Conservation (phyloP, 139 green algal species). For the Chlorella sp. region DNA sequence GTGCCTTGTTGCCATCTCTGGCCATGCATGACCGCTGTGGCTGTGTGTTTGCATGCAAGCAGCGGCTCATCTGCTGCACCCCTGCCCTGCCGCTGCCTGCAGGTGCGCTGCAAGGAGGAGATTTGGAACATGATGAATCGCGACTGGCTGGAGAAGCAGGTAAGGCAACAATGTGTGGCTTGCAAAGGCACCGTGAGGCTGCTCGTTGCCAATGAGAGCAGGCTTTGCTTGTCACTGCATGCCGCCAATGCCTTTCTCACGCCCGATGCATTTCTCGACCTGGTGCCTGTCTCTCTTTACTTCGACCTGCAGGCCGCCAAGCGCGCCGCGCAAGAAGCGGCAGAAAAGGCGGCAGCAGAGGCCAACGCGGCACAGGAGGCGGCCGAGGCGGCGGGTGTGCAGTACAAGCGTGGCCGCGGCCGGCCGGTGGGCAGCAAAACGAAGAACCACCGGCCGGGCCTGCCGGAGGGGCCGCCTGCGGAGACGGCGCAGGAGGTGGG, state of each 20-base stretch:
- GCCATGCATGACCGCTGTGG: no score
- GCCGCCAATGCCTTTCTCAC: no score
- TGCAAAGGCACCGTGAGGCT: no score
- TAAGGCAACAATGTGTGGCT: no score
- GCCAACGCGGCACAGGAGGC: conserved; percentile 38
- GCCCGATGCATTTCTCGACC: no score
- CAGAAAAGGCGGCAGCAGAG: conserved; percentile 37
- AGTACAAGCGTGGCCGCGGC: conserved; percentile 55
- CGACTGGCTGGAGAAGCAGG: conserved; percentile 60
- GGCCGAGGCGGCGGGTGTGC: conserved; percentile 47
- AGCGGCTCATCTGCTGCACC: not conserved
- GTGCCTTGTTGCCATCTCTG: no score
- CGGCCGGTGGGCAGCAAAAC: conserved; percentile 51
- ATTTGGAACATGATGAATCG: conserved; percentile 65
- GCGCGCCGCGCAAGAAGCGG: conserved; percentile 22
- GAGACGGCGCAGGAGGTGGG: conserved; percentile 49
- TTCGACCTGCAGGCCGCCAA: no score
- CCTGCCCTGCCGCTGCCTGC: not conserved
- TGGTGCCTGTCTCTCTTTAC: no score
- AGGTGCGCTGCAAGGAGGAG: conserved; percentile 56
- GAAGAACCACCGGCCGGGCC: conserved; percentile 14
- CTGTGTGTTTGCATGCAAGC: not conserved
- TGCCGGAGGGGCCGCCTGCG: conserved; percentile 40
- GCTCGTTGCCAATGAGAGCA: no score
- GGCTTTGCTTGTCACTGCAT: no score